These are phyloP conservation scores for Penicillium sp. DNA, from an alignment of 2,329 filamentous ascomycete genomes.

Conservation along the genomic window DNA sequence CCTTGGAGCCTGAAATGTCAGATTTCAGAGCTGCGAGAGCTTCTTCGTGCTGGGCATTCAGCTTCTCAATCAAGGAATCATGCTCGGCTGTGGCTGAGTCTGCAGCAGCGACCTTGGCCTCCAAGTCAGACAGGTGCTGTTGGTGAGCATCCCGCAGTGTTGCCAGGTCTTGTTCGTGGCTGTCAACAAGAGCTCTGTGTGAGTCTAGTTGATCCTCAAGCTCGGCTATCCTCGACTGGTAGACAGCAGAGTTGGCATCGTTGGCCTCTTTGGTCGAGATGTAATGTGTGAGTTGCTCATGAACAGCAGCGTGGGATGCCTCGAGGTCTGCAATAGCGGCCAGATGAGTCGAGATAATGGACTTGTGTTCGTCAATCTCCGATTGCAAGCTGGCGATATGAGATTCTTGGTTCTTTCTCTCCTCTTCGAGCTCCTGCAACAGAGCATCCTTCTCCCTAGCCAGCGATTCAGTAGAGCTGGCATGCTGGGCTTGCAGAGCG, in stretches of 20 bases:
- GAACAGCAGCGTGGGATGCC: slow-evolving; percentile 62
- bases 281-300: slow-evolving; percentile 65
- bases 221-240: slow-evolving; percentile 46
- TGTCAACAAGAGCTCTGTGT: slow-evolving; percentile 44
- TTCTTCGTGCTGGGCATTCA: slow-evolving; percentile 58
- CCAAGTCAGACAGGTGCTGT: slow-evolving; percentile 36
- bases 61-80: slow-evolving; percentile 38
- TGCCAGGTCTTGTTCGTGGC: slow-evolving; percentile 38
- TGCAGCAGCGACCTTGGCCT: slow-evolving; percentile 3
- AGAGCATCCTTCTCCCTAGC: slow-evolving; percentile 33
- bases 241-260: slow-evolving; percentile 46
- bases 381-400: slow-evolving; percentile 61
- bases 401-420: slow-evolving; percentile 56
- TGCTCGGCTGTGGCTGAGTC: slow-evolving; percentile 28
- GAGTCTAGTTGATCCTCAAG: slow-evolving; percentile 55
- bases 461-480: slow-evolving; percentile 25
- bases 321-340: slow-evolving; percentile 71
- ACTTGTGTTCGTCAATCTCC: slow-evolving; percentile 78
- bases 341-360: slow-evolving; percentile 65
- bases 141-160: slow-evolving; percentile 53
- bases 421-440: slow-evolving; percentile 47
- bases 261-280: slow-evolving; percentile 57
- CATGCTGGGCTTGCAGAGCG: slow-evolving; percentile 41
- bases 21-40: slow-evolving; percentile 57
- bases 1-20: slow-evolving; percentile 62